A percentile compares a stretch with the other conserved stretches of the same genome.
Conservation (phyloP, 768 basidiomycete species). For the Lactarius akahatsu region DNA sequence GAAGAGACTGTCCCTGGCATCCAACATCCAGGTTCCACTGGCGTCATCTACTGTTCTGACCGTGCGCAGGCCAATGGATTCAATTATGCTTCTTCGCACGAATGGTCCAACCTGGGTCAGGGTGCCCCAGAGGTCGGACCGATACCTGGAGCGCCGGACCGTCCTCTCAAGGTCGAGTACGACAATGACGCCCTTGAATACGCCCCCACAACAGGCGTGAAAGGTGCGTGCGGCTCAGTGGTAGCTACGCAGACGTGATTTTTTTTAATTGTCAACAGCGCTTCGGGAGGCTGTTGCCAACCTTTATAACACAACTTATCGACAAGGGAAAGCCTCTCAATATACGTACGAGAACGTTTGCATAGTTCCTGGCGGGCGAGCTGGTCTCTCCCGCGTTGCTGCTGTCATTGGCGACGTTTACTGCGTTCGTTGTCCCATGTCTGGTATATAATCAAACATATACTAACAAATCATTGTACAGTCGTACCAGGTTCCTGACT, state of each 20-base stretch:
- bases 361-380: conserved; percentile 91
- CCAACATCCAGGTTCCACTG: conserved; percentile 65
- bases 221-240: conserved; percentile 44
- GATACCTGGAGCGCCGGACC: conserved; percentile 69
- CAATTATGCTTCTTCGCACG: conserved; percentile 69
- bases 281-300: conserved; percentile 89
- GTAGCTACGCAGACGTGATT: neutral
- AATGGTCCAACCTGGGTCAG: conserved; percentile 91
- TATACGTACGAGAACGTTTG: conserved; percentile 93
- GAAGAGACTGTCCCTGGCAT: conserved; percentile 91
- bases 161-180: conserved; percentile 63
- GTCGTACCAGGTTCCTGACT: conserved; percentile 91
- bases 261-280: conserved; percentile 40
- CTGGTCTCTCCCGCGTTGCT: conserved; percentile 87
- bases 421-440: conserved; percentile 45
- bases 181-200: conserved; percentile 80
- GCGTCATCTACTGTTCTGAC: conserved; percentile 86
- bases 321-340: conserved; percentile 74
- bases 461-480: conserved; percentile 34
- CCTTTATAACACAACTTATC: conserved; percentile 85
- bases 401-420: conserved; percentile 92
- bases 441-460: conserved; percentile 12
- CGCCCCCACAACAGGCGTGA: conserved; percentile 90
- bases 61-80: conserved; percentile 96
- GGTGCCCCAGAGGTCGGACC: conserved; percentile 88